phyloP scores from a whole-genome alignment of 176 grass and related monocot genomes.

The maize (Zea mays) region Zm-B73-REFERENCE-NAM-5.0 NC_050100.1:12290501-12291000 shows the following conservation, averaged over 20 bases:
- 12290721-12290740: background rate
- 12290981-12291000: constrained; percentile 81
- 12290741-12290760: background rate
- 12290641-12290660: constrained; percentile 5
- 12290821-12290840: background rate
- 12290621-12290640: background rate
- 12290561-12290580: constrained; percentile 11
- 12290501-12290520: constrained; percentile 14
- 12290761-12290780: constrained; percentile 9
- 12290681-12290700: constrained; percentile 7
- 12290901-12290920: constrained; percentile 82
- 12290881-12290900: constrained; percentile 95
- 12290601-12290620: constrained; percentile 1
- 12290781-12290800: constrained; percentile 5
- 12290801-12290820: constrained; percentile 19
- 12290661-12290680: background rate
- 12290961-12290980: constrained; percentile 56
- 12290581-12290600: background rate
- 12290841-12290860: constrained; percentile 24
- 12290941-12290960: constrained; percentile 72
- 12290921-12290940: constrained; percentile 82
- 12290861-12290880: constrained; percentile 46
- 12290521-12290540: background rate
- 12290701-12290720: background rate
- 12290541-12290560: background rate